Conservation (phyloP, 805 yeast genomes). For the Torulaspora gathmanii region DNA sequence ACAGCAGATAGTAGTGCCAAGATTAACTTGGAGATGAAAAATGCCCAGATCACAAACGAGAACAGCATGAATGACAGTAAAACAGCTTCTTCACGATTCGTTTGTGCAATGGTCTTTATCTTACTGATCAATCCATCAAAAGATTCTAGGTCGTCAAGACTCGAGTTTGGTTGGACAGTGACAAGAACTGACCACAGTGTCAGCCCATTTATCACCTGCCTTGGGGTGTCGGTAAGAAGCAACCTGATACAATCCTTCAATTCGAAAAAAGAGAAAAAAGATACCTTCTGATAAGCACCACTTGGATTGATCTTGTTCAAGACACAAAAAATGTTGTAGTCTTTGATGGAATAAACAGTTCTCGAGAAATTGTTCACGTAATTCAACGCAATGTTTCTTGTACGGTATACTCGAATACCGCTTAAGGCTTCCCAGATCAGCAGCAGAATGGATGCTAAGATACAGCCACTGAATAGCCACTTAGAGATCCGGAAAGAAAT, state of each 20-base stretch:
- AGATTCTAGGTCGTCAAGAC: constrained; percentile 32
- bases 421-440: constrained; percentile 52
- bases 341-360: constrained; percentile 49
- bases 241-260: constrained; percentile 58
- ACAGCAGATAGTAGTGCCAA: constrained; percentile 50
- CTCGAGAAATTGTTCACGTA: constrained; percentile 66
- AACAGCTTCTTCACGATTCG: constrained; percentile 62
- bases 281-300: constrained; percentile 58
- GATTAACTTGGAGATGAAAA: constrained; percentile 54
- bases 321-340: constrained; percentile 67
- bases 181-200: constrained; percentile 54
- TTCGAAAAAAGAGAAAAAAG: constrained; percentile 61
- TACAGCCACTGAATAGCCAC: constrained; percentile 81
- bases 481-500: constrained; percentile 48
- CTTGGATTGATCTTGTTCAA: constrained; percentile 66
- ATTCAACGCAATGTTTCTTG: constrained; percentile 61
- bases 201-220: constrained; percentile 78
- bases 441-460: constrained; percentile 60
- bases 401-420: constrained; percentile 54
- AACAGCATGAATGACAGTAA: constrained; percentile 69
- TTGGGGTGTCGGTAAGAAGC: constrained; percentile 75
- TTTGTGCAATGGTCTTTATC: constrained; percentile 53
- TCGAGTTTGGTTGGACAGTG: constrained; percentile 28
- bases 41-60: constrained; percentile 68
- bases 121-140: constrained; percentile 38